Percentiles rank a stretch among this genome's conserved stretches.
phyloP scores from a whole-genome alignment of 2,329 filamentous ascomycete species.

The Paracorniculantispora psalliotae region DNA sequence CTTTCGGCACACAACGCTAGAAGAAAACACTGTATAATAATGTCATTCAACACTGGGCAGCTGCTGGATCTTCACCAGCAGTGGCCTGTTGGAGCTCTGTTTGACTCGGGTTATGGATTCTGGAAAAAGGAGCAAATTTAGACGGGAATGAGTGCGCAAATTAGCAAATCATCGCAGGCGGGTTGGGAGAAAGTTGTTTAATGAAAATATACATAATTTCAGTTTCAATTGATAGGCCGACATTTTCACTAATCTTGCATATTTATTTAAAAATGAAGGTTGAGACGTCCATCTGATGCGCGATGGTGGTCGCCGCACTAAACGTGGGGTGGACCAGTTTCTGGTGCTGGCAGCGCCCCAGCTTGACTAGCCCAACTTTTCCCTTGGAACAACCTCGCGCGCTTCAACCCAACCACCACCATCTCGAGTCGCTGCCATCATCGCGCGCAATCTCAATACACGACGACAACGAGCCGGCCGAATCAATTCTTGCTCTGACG shows the following conservation, averaged over 20 bases:
- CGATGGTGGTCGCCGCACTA: neutral
- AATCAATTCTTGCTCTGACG: neutral
- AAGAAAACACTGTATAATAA: slow-evolving; percentile 6
- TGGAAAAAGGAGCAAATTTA: slow-evolving; percentile 12
- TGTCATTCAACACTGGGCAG: neutral
- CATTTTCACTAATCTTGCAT: neutral
- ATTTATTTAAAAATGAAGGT: neutral
- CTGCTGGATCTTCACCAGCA: neutral
- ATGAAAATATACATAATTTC: slow-evolving; percentile 15
- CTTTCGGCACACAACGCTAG: neutral
- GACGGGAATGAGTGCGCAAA: slow-evolving; percentile 5
- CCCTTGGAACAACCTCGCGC: slow-evolving; percentile 5
- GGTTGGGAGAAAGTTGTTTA: slow-evolving; percentile 9
- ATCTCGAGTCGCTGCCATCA: neutral
- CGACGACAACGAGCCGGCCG: neutral
- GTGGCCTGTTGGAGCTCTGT: neutral
- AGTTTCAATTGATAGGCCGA: neutral
- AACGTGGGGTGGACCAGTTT: slow-evolving; percentile 7
- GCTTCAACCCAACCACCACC: neutral
- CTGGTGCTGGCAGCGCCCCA: neutral
- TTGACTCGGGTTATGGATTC: slow-evolving; percentile 9
- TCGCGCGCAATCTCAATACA: slow-evolving; percentile 18
- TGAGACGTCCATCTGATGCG: neutral
- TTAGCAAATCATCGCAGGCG: neutral
- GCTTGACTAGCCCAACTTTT: slow-evolving; percentile 7